These are phyloP conservation scores for Discostella stelligeroides DNA, from an alignment of 108 stramenopile species.

Conservation along the genomic window DNA sequence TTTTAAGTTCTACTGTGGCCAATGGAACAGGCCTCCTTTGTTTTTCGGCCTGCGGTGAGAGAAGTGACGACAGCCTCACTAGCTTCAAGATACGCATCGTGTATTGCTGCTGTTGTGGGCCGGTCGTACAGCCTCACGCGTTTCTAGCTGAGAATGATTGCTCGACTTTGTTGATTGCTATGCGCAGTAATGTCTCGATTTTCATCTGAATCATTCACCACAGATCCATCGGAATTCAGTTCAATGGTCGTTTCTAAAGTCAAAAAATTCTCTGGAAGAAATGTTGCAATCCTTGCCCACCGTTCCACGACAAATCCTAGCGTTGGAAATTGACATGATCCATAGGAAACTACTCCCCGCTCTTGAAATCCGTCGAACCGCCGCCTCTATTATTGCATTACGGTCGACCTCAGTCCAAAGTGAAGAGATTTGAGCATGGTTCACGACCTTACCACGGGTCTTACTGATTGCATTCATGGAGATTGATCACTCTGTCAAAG, in stretches of 20 bases:
- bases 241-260: constrained; percentile 69
- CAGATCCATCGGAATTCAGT: constrained; percentile 50
- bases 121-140: constrained; percentile 91
- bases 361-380: constrained; percentile 75
- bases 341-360: constrained; percentile 85
- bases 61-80: constrained; percentile 73
- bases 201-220: constrained; percentile 23
- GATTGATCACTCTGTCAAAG: not conserved
- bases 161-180: constrained; percentile 35
- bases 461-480: not conserved
- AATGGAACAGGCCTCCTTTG: constrained; percentile 93
- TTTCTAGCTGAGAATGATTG: constrained; percentile 85
- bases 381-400: constrained; percentile 32
- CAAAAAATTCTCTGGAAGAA: constrained; percentile 96
- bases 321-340: constrained; percentile 99
- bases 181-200: constrained; percentile 19
- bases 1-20: constrained; percentile 97
- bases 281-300: constrained; percentile 92
- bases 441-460: not conserved
- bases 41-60: constrained; percentile 76
- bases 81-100: constrained; percentile 88
- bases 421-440: not conserved
- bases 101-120: constrained; percentile 66
- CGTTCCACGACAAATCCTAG: constrained; percentile 99
- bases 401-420: constrained; percentile 39